phyloP scores from a whole-genome alignment of 805 yeast genomes.

The Starmerella apicola region DNA sequence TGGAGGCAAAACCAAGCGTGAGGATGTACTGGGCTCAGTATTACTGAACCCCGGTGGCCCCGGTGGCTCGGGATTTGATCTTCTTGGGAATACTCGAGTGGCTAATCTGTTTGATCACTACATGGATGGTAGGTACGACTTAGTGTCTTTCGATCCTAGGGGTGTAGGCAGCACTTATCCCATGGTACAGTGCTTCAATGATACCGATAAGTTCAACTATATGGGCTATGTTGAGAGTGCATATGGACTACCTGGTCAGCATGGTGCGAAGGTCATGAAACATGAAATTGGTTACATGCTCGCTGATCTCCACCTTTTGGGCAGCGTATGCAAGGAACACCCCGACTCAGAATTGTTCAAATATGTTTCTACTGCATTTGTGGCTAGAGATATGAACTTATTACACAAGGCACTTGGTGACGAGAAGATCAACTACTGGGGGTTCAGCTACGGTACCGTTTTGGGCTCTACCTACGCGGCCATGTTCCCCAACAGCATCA shows the following conservation, averaged over 20 bases:
- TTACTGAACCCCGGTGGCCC: conserved; percentile 23
- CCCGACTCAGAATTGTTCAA: conserved; percentile 9
- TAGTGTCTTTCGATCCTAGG: conserved; percentile 21
- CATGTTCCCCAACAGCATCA: conserved; percentile 18
- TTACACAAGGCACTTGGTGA: conserved; percentile 21
- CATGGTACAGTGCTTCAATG: conserved; percentile 11
- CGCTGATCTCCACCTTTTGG: conserved; percentile 9
- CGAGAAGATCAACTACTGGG: conserved; percentile 22
- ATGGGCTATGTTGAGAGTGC: not conserved
- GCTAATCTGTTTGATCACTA: conserved; percentile 11
- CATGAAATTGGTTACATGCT: conserved; percentile 12
- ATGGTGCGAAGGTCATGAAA: not conserved
- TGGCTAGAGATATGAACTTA: conserved; percentile 20
- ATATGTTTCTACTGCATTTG: conserved; percentile 19
- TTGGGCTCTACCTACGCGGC: conserved; percentile 21
- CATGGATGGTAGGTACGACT: conserved; percentile 15
- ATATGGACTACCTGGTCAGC: conserved; percentile 8
- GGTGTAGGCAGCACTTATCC: conserved; percentile 20
- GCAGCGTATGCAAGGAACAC: conserved; percentile 11
- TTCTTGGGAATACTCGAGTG: conserved; percentile 1
- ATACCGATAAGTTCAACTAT: not conserved
- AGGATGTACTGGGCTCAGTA: conserved; percentile 16
- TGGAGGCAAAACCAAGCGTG: conserved; percentile 8
- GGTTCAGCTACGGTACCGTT: conserved; percentile 21
- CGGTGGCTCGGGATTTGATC: conserved; percentile 19